phyloP scores from a whole-genome alignment of 2,329 filamentous ascomycete species.

The Ophiosphaerella narmari region DNA sequence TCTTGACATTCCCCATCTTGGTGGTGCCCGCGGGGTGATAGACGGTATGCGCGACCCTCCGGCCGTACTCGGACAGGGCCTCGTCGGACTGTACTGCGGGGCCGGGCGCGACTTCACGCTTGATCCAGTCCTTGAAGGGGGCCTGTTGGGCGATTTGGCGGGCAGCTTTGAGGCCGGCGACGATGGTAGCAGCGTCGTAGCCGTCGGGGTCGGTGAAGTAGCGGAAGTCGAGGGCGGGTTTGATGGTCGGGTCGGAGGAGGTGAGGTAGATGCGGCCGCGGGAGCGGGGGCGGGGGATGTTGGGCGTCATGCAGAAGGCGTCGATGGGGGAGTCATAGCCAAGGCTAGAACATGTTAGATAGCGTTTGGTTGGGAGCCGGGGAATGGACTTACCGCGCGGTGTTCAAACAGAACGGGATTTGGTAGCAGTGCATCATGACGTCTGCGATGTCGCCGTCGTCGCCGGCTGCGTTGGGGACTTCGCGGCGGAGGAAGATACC shows the following conservation, averaged over 20 bases:
- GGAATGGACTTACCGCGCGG: constrained; percentile 57
- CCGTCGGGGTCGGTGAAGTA: constrained; percentile 88
- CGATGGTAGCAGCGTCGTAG: constrained; percentile 81
- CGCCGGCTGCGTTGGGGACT: constrained; percentile 67
- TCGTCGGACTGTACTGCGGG: constrained; percentile 75
- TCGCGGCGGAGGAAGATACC: constrained; percentile 87
- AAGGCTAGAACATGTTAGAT: constrained; percentile 50
- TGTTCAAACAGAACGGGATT: constrained; percentile 90
- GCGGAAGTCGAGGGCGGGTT: constrained; percentile 83
- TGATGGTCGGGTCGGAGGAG: constrained; percentile 73
- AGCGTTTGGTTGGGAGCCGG: not conserved
- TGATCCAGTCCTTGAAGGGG: constrained; percentile 83
- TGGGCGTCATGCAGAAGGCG: constrained; percentile 92
- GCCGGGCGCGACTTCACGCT: constrained; percentile 79
- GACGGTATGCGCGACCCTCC: constrained; percentile 81
- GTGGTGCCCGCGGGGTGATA: constrained; percentile 90
- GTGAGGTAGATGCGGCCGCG: constrained; percentile 78
- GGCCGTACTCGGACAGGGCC: constrained; percentile 79
- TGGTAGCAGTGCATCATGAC: constrained; percentile 98
- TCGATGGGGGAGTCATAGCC: constrained; percentile 74
- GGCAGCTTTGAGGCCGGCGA: constrained; percentile 76
- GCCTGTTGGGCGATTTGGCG: constrained; percentile 74
- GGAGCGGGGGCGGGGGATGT: constrained; percentile 82
- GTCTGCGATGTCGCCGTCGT: constrained; percentile 77
- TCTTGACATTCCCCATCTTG: constrained; percentile 78